phyloP scores from a whole-genome alignment of 2,329 filamentous ascomycete genomes.

The Botrytis deweyae region DNA sequence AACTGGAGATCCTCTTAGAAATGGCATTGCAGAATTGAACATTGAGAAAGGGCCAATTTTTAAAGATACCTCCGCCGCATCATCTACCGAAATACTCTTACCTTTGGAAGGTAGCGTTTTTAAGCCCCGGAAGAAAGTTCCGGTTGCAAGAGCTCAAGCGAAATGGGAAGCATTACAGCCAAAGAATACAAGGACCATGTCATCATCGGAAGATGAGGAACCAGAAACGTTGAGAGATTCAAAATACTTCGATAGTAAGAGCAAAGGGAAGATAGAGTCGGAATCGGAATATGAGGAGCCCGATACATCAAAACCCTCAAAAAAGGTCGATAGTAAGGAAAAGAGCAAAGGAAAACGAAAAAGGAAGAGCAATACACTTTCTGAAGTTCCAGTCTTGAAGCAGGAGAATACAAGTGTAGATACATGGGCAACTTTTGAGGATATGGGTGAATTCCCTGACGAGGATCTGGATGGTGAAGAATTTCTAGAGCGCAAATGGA shows the following conservation, averaged over 20 bases:
- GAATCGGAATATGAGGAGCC: slow-evolving; percentile 1
- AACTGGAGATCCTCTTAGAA: slow-evolving; percentile 24
- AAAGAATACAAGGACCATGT: slow-evolving; percentile 20
- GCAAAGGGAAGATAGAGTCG: slow-evolving; percentile 25
- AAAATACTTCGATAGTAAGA: slow-evolving; percentile 24
- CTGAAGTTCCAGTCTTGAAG: slow-evolving; percentile 45
- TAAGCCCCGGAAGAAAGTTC: slow-evolving; percentile 29
- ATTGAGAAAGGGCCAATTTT: slow-evolving; percentile 21
- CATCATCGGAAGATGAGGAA: not conserved
- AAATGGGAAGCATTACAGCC: slow-evolving; percentile 37
- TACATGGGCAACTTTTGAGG: slow-evolving; percentile 55
- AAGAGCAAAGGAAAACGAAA: slow-evolving; percentile 9
- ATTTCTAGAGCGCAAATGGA: slow-evolving; percentile 64
- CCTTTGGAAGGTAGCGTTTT: slow-evolving; percentile 3
- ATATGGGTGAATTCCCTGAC: slow-evolving; percentile 58
- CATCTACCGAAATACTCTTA: slow-evolving; percentile 20
- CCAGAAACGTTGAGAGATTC: not conserved
- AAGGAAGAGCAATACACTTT: not conserved
- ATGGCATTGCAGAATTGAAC: slow-evolving; percentile 22
- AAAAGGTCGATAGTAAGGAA: not conserved
- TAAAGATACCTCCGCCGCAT: slow-evolving; percentile 28
- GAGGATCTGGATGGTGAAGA: slow-evolving; percentile 56
- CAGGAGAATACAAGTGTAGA: slow-evolving; percentile 50
- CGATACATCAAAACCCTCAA: slow-evolving; percentile 1
- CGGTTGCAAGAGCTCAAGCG: slow-evolving; percentile 32